Conservation (phyloP, 202 grass and related monocot species). For the Sporobolus alterniflorus region DNA sequence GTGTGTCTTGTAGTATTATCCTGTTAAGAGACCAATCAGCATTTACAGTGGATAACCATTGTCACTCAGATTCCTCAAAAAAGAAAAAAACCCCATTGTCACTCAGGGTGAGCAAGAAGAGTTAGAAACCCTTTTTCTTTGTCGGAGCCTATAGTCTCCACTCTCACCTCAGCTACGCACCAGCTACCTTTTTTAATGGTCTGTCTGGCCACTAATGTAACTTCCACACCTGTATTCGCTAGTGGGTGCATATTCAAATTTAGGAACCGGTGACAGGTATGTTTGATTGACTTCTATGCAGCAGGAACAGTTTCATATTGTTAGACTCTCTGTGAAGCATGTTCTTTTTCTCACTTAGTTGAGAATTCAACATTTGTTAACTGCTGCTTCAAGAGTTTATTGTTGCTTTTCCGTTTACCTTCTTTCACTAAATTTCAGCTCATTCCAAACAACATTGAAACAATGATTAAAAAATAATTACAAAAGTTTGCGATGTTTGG, state of each 20-base stretch:
- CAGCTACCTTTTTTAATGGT: not conserved
- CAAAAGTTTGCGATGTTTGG: not conserved
- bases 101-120: not conserved
- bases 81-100: too few relatives aligned
- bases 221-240: slow-evolving; percentile 10
- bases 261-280: not conserved
- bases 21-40: not conserved
- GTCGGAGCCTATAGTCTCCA: not conserved
- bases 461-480: not conserved
- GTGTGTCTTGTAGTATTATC: not conserved
- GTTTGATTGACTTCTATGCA: slow-evolving; percentile 22
- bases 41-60: not conserved
- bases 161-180: not conserved
- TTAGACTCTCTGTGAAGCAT: slow-evolving; percentile 9
- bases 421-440: not conserved
- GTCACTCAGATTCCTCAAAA: too few relatives aligned
- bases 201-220: slow-evolving; percentile 1
- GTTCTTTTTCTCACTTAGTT: not conserved
- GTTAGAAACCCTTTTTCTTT: not conserved
- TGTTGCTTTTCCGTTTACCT: not conserved
- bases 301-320: not conserved
- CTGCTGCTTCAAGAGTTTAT: not conserved
- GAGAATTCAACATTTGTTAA: not conserved
- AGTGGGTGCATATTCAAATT: not conserved
- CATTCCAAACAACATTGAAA: not conserved